Evolutionary conservation across 768 basidiomycete genomes (phyloP).

Genomic region (Mycena alexandri): DNA sequence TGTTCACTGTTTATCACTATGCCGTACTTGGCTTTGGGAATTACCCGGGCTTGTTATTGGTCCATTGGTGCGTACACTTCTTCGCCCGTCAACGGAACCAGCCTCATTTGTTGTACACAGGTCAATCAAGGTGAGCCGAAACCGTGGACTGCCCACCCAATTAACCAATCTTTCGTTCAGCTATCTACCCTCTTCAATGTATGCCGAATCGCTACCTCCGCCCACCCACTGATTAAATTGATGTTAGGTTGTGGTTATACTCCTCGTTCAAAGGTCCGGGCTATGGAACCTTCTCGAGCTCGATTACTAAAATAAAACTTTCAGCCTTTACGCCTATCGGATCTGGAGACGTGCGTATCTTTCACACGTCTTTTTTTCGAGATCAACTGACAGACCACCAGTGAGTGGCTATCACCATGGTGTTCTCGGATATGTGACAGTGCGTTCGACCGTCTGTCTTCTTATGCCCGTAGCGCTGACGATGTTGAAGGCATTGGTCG

Average conservation of each 20-base stretch:
- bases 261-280: conserved; percentile 59
- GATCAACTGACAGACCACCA: conserved; percentile 17
- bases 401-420: conserved; percentile 55
- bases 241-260: conserved; percentile 54
- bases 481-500: conserved; percentile 45
- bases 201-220: conserved; percentile 13
- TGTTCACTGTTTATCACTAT: conserved; percentile 54
- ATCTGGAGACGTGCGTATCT: conserved; percentile 60
- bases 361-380: not conserved
- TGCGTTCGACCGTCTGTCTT: conserved; percentile 33
- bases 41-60: conserved; percentile 38
- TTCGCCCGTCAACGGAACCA: not conserved
- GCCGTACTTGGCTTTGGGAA: conserved; percentile 53
- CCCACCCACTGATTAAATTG: not conserved
- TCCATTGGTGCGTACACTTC: conserved; percentile 46
- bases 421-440: conserved; percentile 52
- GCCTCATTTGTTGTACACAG: conserved; percentile 35
- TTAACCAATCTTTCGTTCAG: conserved; percentile 38
- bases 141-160: too few relatives aligned
- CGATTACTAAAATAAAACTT: not conserved
- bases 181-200: conserved; percentile 58
- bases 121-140: conserved; percentile 50
- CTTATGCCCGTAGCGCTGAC: conserved; percentile 27
- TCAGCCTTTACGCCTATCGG: conserved; percentile 58
- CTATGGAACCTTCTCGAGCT: not conserved